Conservation (phyloP, 2,329 filamentous ascomycete genomes). For the Arthrobotrys entomopaga region DNA sequence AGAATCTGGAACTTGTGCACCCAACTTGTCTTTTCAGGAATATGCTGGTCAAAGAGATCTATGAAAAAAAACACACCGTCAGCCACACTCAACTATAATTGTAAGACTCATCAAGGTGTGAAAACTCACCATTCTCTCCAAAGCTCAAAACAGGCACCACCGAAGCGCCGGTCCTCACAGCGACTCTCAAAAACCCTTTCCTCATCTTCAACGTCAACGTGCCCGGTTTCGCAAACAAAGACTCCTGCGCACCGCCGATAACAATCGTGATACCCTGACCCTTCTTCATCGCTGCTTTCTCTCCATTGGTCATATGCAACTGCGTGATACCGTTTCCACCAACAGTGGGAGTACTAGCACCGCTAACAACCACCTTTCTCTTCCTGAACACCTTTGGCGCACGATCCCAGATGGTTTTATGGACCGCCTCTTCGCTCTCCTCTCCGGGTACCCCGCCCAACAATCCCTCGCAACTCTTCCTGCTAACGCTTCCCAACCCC, state of each 20-base stretch:
- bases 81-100: not conserved
- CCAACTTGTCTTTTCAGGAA: slow-evolving; percentile 77
- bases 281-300: slow-evolving; percentile 74
- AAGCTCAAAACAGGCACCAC: slow-evolving; percentile 92
- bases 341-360: slow-evolving; percentile 19
- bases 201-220: slow-evolving; percentile 80
- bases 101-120: not conserved
- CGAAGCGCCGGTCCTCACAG: slow-evolving; percentile 89
- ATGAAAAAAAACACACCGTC: not conserved
- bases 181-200: slow-evolving; percentile 89
- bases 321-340: not conserved
- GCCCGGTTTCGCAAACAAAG: slow-evolving; percentile 84
- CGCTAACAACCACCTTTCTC: slow-evolving; percentile 33
- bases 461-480: slow-evolving; percentile 89
- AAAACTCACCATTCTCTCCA: slow-evolving; percentile 80
- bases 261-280: slow-evolving; percentile 80
- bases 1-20: slow-evolving; percentile 85
- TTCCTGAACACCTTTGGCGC: slow-evolving; percentile 46
- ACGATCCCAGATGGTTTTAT: slow-evolving; percentile 46
- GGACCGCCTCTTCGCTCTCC: slow-evolving; percentile 45
- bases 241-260: slow-evolving; percentile 89
- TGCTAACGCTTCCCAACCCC: slow-evolving; percentile 87
- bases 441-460: slow-evolving; percentile 69
- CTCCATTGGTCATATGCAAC: slow-evolving; percentile 69
- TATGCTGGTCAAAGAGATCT: slow-evolving; percentile 84